These are phyloP conservation scores for Luzula sylvatica DNA, from an alignment of 176 grass and related monocot genomes.

Conservation along the genomic window DNA sequence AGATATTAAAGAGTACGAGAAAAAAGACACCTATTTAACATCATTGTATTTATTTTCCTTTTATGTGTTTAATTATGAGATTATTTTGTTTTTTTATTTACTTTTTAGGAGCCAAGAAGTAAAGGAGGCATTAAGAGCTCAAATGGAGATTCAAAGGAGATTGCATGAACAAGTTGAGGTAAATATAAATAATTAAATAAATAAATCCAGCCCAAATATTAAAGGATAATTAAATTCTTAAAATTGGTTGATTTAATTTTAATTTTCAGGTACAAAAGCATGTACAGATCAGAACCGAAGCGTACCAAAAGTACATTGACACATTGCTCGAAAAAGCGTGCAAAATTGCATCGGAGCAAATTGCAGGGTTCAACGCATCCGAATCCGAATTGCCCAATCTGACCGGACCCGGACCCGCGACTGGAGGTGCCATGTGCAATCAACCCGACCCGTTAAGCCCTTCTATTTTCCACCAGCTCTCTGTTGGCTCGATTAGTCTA, in stretches of 20 bases:
- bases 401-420: slow-evolving; percentile 17
- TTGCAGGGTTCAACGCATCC: slow-evolving; percentile 41
- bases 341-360: slow-evolving; percentile 86
- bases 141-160: slow-evolving; percentile 96
- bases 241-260: too few relatives aligned
- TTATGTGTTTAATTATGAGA: too few relatives aligned
- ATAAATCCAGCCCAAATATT: too few relatives aligned
- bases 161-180: slow-evolving; percentile 98
- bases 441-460: slow-evolving; percentile 41
- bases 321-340: slow-evolving; percentile 76
- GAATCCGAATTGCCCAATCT: slow-evolving; percentile 41
- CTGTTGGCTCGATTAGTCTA: slow-evolving; percentile 47
- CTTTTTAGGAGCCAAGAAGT: slow-evolving; percentile 28
- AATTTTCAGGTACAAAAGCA: slow-evolving; percentile 70
- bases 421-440: slow-evolving; percentile 41
- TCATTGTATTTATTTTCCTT: too few relatives aligned
- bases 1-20: slow-evolving; percentile 51
- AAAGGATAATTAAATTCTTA: too few relatives aligned
- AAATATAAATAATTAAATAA: too few relatives aligned
- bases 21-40: background rate
- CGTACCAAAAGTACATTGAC: slow-evolving; percentile 81
- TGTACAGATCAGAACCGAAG: slow-evolving; percentile 87
- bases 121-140: slow-evolving; percentile 55
- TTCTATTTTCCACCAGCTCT: slow-evolving; percentile 66
- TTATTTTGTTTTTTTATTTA: background rate